phyloP scores from a whole-genome alignment of 768 basidiomycete species.

The Chiua virens region DNA sequence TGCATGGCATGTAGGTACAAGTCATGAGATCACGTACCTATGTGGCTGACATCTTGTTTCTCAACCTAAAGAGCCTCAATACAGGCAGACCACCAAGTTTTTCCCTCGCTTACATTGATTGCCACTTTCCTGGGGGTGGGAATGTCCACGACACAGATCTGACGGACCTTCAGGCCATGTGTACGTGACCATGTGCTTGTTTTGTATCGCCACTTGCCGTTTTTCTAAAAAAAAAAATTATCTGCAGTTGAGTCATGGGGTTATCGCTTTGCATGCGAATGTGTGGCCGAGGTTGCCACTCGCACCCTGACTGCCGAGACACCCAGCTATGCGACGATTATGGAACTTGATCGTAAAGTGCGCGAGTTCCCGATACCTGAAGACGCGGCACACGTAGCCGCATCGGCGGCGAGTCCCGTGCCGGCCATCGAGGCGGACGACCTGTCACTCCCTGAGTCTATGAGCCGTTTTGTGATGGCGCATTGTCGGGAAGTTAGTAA shows the following conservation, averaged over 20 bases:
- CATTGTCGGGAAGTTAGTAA: constrained; percentile 38
- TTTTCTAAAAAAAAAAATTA: not conserved
- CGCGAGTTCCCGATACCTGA: constrained; percentile 63
- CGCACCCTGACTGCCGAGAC: constrained; percentile 63
- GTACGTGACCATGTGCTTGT: constrained; percentile 21
- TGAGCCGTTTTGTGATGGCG: constrained; percentile 40
- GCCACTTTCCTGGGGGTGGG: constrained; percentile 49
- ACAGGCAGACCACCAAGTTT: constrained; percentile 74
- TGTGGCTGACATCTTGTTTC: constrained; percentile 8
- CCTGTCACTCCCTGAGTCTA: constrained; percentile 25
- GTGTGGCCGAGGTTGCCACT: constrained; percentile 61
- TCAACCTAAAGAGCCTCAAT: constrained; percentile 52
- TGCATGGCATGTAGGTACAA: constrained; percentile 55
- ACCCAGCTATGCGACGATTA: constrained; percentile 61
- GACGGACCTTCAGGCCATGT: constrained; percentile 21
- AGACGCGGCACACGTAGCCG: constrained; percentile 37
- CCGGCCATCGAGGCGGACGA: constrained; percentile 14
- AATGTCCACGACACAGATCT: constrained; percentile 14
- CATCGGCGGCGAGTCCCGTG: constrained; percentile 31
- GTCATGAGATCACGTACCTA: not conserved
- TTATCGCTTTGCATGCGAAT: constrained; percentile 64
- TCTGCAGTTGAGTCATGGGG: constrained; percentile 57
- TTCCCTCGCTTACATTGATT: constrained; percentile 65
- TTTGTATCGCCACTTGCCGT: not conserved
- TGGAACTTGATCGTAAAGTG: constrained; percentile 68